These are phyloP conservation scores for Arabidopsis suecica DNA, from an alignment of 345 rosid genomes.

Conservation along the genomic window DNA sequence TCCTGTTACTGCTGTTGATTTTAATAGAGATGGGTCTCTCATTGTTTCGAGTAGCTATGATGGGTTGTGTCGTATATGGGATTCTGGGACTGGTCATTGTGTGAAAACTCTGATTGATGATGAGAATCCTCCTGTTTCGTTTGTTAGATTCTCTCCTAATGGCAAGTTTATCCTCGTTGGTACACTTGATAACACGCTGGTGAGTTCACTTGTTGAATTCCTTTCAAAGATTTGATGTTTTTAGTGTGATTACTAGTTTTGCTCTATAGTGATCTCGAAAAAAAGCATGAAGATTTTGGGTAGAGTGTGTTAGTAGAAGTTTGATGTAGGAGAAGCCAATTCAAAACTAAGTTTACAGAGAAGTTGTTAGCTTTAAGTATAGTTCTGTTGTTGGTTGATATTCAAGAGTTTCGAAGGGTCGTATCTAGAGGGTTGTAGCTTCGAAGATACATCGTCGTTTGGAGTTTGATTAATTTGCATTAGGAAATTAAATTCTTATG, in stretches of 20 bases:
- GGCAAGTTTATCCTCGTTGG: conserved; percentile 95
- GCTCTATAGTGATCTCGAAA: background rate
- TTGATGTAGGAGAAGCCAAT: conserved; percentile 9
- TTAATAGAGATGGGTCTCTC: conserved; percentile 77
- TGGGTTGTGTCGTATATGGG: conserved; percentile 93
- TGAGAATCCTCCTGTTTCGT: conserved; percentile 93
- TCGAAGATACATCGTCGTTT: conserved; percentile 9
- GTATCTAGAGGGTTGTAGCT: conserved; percentile 2
- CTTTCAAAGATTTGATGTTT: background rate
- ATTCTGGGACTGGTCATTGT: conserved; percentile 86
- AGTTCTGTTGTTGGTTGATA: background rate
- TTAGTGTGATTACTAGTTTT: conserved; percentile 21
- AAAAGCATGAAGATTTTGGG: background rate
- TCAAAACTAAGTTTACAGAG: background rate
- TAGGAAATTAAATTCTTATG: too few species aligned
- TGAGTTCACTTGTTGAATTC: conserved; percentile 34
- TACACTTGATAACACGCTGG: conserved; percentile 85
- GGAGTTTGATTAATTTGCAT: conserved; percentile 14
- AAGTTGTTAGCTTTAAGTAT: conserved; percentile 11
- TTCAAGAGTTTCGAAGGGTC: background rate
- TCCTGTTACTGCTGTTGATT: conserved; percentile 92
- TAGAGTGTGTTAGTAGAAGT: background rate
- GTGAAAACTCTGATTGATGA: conserved; percentile 86
- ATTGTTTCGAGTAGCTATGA: conserved; percentile 93
- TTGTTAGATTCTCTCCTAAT: conserved; percentile 85